These are phyloP conservation scores for Athelia psychrophila DNA, from an alignment of 1,284 basidiomycete species.

Conservation along the genomic window DNA sequence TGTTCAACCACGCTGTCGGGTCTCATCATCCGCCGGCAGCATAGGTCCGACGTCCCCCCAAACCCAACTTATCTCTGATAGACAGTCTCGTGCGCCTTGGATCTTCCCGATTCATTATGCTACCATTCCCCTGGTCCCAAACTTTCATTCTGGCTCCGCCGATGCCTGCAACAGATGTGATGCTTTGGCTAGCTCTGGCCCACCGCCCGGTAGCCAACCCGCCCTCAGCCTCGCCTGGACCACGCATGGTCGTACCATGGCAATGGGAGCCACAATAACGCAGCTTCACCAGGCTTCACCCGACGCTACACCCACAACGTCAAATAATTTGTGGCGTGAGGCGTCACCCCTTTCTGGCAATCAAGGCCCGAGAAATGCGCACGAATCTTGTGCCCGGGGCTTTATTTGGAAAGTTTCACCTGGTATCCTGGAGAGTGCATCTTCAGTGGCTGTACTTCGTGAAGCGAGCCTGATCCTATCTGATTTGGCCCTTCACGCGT, in stretches of 20 bases:
- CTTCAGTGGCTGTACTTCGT: not conserved
- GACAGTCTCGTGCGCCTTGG: not conserved
- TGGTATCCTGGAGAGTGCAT: not conserved
- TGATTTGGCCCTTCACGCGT: not conserved
- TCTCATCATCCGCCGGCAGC: not conserved
- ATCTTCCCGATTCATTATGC: not conserved
- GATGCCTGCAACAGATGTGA: not conserved
- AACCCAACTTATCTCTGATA: not conserved
- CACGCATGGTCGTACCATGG: too few relatives aligned
- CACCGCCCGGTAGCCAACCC: too few relatives aligned
- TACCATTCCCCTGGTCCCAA: not conserved
- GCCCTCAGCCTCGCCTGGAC: too few relatives aligned
- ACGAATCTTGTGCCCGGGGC: not conserved
- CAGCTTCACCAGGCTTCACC: not conserved
- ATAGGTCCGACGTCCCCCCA: not conserved
- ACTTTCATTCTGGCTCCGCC: not conserved
- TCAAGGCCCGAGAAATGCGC: not conserved
- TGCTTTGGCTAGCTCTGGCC: not conserved
- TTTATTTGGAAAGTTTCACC: not conserved
- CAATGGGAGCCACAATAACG: too few relatives aligned
- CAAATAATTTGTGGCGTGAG: not conserved
- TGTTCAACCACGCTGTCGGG: not conserved
- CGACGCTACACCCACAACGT: not conserved
- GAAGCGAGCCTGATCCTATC: not conserved
- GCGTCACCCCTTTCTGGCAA: too few relatives aligned